Percentiles rank a stretch among this genome's conserved stretches.
Evolutionary conservation across 2,329 filamentous ascomycete species (phyloP).

Genomic region (Diplodia seriata): DNA sequence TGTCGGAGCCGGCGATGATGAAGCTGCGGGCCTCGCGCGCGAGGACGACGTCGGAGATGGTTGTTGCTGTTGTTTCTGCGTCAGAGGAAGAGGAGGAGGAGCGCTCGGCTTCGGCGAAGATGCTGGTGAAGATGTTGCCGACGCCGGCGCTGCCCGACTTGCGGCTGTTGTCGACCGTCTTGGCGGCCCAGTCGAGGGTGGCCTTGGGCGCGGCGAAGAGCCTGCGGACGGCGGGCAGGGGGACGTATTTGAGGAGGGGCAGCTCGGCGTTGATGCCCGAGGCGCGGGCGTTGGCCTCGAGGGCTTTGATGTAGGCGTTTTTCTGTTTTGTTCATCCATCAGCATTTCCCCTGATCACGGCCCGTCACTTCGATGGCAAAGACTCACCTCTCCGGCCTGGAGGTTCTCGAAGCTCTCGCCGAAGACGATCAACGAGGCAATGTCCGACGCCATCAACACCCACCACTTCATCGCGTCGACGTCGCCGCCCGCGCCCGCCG

Average conservation of each 20-base stretch:
- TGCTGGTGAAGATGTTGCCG: constrained; percentile 44
- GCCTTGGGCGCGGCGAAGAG: constrained; percentile 46
- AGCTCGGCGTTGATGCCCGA: constrained; percentile 47
- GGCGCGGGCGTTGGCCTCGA: constrained; percentile 46
- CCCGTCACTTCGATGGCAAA: no score
- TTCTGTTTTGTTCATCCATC: constrained; percentile 33
- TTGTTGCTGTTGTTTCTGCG: constrained; percentile 37
- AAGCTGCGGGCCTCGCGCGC: constrained; percentile 39
- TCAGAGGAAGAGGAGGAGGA: constrained; percentile 31
- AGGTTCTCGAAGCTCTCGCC: constrained; percentile 51
- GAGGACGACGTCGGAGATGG: constrained; percentile 42
- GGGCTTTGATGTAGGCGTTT: constrained; percentile 46
- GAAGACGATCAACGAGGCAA: constrained; percentile 49
- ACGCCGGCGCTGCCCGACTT: constrained; percentile 41
- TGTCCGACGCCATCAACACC: constrained; percentile 51
- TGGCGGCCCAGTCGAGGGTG: constrained; percentile 41
- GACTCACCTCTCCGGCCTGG: constrained; percentile 44
- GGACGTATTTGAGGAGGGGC: constrained; percentile 45
- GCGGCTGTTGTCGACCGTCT: constrained; percentile 43
- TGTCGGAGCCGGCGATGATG: constrained; percentile 48
- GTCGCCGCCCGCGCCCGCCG: constrained; percentile 33
- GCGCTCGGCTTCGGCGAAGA: constrained; percentile 42
- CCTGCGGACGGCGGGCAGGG: constrained; percentile 41
- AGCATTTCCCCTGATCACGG: no score
- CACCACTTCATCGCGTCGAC: constrained; percentile 50